Conservation (phyloP, 371 early-diverging fungal genomes). For the Actinomortierella wolfii region DNA sequence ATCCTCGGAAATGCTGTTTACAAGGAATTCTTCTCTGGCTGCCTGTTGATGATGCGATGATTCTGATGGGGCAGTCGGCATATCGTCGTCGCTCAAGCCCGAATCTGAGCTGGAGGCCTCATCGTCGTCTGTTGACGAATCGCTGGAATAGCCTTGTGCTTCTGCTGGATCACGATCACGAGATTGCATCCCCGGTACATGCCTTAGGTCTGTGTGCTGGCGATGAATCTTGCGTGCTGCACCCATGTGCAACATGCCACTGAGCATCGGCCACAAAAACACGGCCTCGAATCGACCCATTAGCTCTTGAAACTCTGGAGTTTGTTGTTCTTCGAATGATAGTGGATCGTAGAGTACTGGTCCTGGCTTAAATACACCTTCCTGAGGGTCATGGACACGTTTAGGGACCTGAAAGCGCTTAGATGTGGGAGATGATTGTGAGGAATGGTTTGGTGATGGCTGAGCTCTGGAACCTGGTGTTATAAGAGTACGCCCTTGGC, state of each 20-base stretch:
- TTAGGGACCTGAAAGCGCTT: no score
- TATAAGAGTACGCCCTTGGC: constrained; percentile 10
- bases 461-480: constrained; percentile 13
- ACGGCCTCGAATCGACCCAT: constrained; percentile 34
- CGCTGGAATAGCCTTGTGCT: not conserved
- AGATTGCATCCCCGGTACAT: no score
- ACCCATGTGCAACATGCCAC: constrained; percentile 36
- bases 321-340: constrained; percentile 13
- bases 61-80: not conserved
- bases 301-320: constrained; percentile 28
- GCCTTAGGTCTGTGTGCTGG: no score
- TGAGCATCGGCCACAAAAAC: constrained; percentile 41
- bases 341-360: not conserved
- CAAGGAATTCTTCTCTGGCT: not conserved
- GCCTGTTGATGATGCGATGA: not conserved
- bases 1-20: not conserved
- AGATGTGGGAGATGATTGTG: not conserved
- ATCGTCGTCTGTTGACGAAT: not conserved
- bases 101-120: not conserved
- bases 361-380: no score
- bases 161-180: not conserved
- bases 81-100: not conserved
- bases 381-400: no score
- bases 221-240: constrained; percentile 8
- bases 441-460: not conserved